Conservation (phyloP, 495 filamentous ascomycete species). For the Penicillium silybi region DNA sequence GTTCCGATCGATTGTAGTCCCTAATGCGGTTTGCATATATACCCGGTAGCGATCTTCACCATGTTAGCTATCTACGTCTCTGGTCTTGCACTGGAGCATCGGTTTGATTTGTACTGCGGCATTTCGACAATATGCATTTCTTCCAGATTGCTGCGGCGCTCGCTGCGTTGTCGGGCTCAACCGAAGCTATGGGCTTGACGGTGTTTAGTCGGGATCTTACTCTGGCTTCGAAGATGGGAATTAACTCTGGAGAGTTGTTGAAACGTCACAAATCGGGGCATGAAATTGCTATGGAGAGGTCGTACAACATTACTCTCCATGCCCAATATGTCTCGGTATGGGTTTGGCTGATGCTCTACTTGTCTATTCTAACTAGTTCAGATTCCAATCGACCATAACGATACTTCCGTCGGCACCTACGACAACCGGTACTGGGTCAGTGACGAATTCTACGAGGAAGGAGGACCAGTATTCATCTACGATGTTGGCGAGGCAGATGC, state of each 20-base stretch:
- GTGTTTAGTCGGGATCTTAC: slow-evolving; percentile 19
- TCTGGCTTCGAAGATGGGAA: slow-evolving; percentile 23
- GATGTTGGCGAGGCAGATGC: slow-evolving; percentile 48
- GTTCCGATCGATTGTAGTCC: slow-evolving; percentile 14
- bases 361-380: slow-evolving; percentile 5
- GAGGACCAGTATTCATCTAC: slow-evolving; percentile 52
- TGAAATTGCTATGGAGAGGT: neutral
- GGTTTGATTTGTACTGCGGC: neutral
- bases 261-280: slow-evolving; percentile 1
- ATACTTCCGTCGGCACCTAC: slow-evolving; percentile 43
- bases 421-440: slow-evolving; percentile 54
- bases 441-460: slow-evolving; percentile 43
- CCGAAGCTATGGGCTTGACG: slow-evolving; percentile 6
- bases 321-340: slow-evolving; percentile 27
- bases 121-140: slow-evolving; percentile 8
- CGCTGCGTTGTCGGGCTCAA: slow-evolving; percentile 9
- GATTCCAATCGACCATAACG: slow-evolving; percentile 46
- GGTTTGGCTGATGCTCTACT: neutral
- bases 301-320: neutral
- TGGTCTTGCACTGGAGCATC: neutral
- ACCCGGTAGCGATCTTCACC: neutral
- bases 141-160: slow-evolving; percentile 2
- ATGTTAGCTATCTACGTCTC: neutral
- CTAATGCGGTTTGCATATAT: neutral
- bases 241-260: slow-evolving; percentile 21